Evolutionary conservation across 331 rosid species (phyloP).

Genomic region (Prunus yedoensis): DNA sequence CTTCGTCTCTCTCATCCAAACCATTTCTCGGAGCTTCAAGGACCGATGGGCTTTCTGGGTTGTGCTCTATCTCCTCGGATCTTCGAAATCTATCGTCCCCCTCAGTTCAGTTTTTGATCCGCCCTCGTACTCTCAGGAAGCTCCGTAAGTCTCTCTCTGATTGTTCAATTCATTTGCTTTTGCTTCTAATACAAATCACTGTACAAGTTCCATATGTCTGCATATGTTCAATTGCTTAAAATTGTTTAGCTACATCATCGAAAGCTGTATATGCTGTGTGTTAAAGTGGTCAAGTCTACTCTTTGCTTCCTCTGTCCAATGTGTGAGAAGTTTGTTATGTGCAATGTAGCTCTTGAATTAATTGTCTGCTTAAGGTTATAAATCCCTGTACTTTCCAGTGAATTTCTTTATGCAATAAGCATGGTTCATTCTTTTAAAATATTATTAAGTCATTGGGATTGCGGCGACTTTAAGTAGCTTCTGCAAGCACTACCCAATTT

Average conservation of each 20-base stretch:
- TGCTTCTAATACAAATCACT: background rate
- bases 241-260: background rate
- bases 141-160: slow-evolving; percentile 61
- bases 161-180: background rate
- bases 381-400: background rate
- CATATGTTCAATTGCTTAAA: background rate
- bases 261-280: background rate
- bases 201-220: background rate
- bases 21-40: slow-evolving; percentile 54
- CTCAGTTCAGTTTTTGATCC: slow-evolving; percentile 47
- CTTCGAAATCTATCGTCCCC: slow-evolving; percentile 47
- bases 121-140: slow-evolving; percentile 44
- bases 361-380: background rate
- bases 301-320: background rate
- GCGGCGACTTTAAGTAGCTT: background rate
- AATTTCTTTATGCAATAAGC: background rate
- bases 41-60: slow-evolving; percentile 47
- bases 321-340: background rate
- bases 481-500: background rate
- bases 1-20: slow-evolving; percentile 65
- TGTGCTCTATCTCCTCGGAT: slow-evolving; percentile 43
- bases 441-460: background rate
- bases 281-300: background rate
- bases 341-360: background rate
- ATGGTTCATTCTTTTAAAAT: background rate